Base-by-base conservation (phyloP, 768 basidiomycete genomes). In the Mycena latifolia region DNA sequence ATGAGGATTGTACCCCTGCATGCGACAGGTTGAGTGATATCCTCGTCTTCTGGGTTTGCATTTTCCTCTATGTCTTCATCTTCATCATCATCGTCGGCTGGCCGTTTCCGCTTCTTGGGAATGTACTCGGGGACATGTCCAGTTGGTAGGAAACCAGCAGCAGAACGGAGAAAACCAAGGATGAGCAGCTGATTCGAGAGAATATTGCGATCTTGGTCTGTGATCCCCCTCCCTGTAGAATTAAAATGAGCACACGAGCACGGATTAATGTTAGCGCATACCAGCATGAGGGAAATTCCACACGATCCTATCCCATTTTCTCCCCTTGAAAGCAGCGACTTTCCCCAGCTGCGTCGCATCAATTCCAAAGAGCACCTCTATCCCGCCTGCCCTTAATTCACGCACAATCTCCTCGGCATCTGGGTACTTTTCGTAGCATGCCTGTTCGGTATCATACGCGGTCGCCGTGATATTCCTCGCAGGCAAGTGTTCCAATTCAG, bases 211-310 rank as follows among this genome's bases (percentile, higher is more conserved):
- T 96, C 92, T 77, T 96, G 95, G 76, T 98, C 95, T 25, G 92
- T 87, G 66, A 98, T 96, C 3, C 96, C 95, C 74, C 89, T 94
- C 27, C 93, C 92, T 94, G 37, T 18, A 17, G 72, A 45, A 39
- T 66, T 55, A 41, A 61, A 24, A 24, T 63, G 43, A 61, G n/a
- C 18, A 6, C 2, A 46, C 39, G 20, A 28, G 33, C 27, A n/a
- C 25, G 41, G 54, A 0, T 47, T 24, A 5, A 57, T 24, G 29
- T 58, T n/a, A 11, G 58, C 43, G 64, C 61, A 53, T 72, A 94
- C 96, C 96, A 72, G 92, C 92, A 80, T 99, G 97, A 63, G 97
- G 97, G 75, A 98, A 99, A 76, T 99, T 98, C 91, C 95, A 98
- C 9, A 94, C 88, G 61, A 98, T 86, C 66, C 86, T 87, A 77